Conservation (phyloP, 2,329 filamentous ascomycete species). For the Fonsecaea erecta region DNA sequence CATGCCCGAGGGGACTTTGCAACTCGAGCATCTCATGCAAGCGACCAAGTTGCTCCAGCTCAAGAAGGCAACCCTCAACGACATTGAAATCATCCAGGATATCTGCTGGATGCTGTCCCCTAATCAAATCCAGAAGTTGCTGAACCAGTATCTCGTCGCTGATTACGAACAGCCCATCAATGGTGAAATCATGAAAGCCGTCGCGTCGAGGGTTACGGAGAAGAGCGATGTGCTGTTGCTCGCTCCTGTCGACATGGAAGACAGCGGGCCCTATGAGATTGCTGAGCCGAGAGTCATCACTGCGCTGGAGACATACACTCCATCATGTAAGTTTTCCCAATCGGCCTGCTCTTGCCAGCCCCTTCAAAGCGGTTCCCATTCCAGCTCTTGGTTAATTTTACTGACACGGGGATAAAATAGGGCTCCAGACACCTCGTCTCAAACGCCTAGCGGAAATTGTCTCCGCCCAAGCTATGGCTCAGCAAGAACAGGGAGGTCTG, state of each 20-base stretch:
- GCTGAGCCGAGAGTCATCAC: constrained; percentile 95
- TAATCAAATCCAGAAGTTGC: constrained; percentile 97
- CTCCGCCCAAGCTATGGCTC: constrained; percentile 91
- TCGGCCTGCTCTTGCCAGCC: neutral
- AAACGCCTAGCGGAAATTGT: constrained; percentile 99
- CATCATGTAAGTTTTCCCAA: constrained; percentile 74
- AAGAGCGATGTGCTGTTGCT: constrained; percentile 96
- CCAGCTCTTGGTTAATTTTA: constrained; percentile 15
- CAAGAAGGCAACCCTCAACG: constrained; percentile 98
- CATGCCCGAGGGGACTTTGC: constrained; percentile 96
- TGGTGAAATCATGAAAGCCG: constrained; percentile 99
- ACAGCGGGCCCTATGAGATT: constrained; percentile 97
- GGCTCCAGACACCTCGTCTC: constrained; percentile 92
- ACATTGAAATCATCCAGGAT: constrained; percentile 99
- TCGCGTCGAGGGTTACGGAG: constrained; percentile 93
- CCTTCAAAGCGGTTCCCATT: neutral
- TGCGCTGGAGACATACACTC: constrained; percentile 95
- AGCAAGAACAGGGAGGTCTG: constrained; percentile 81
- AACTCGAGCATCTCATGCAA: constrained; percentile 97
- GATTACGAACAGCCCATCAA: constrained; percentile 99
- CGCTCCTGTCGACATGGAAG: constrained; percentile 97
- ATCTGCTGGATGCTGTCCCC: constrained; percentile 97
- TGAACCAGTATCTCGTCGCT: constrained; percentile 97
- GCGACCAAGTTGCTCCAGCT: constrained; percentile 96
- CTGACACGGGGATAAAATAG: constrained; percentile 53